Conservation (phyloP, 345 rosid species). For the Alliaria petiolata region DNA sequence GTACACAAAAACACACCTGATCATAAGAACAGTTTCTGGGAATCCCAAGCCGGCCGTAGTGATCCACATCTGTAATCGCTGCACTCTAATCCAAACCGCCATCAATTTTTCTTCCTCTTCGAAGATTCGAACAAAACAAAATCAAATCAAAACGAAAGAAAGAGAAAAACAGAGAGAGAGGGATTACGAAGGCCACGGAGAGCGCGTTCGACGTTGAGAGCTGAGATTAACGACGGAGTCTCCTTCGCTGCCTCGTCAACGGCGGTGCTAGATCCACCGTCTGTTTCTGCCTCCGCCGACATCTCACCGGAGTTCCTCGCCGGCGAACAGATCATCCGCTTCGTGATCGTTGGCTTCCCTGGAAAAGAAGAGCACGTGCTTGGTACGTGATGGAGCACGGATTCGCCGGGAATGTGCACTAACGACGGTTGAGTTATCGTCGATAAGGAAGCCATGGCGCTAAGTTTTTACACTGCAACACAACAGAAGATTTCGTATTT, state of each 20-base stretch:
- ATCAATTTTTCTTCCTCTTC: slow-evolving; percentile 10
- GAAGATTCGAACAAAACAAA: not conserved
- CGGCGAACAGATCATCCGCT: slow-evolving; percentile 17
- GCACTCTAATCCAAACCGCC: slow-evolving; percentile 48
- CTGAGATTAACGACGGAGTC: slow-evolving; percentile 59
- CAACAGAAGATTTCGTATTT: not conserved
- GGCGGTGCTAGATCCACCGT: slow-evolving; percentile 44
- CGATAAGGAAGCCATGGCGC: slow-evolving; percentile 32
- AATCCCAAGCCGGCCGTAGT: slow-evolving; percentile 67
- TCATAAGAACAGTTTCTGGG: slow-evolving; percentile 58
- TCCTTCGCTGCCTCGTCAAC: slow-evolving; percentile 50
- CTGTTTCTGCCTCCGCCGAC: slow-evolving; percentile 31
- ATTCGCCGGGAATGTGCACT: slow-evolving; percentile 11
- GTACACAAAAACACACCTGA: slow-evolving; percentile 35
- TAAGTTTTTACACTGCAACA: not conserved
- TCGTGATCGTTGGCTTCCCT: slow-evolving; percentile 3
- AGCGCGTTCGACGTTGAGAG: slow-evolving; percentile 80
- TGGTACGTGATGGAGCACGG: slow-evolving; percentile 17
- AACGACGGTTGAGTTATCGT: slow-evolving; percentile 22
- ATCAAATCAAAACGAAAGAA: not conserved
- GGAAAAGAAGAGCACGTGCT: slow-evolving; percentile 32
- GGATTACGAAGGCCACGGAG: slow-evolving; percentile 78
- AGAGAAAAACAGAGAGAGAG: not conserved
- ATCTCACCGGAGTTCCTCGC: slow-evolving; percentile 38
- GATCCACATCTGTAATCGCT: slow-evolving; percentile 88